Conservation (phyloP, 192 early-diverging fungal genomes). For the Kappamyces sp. region DNA sequence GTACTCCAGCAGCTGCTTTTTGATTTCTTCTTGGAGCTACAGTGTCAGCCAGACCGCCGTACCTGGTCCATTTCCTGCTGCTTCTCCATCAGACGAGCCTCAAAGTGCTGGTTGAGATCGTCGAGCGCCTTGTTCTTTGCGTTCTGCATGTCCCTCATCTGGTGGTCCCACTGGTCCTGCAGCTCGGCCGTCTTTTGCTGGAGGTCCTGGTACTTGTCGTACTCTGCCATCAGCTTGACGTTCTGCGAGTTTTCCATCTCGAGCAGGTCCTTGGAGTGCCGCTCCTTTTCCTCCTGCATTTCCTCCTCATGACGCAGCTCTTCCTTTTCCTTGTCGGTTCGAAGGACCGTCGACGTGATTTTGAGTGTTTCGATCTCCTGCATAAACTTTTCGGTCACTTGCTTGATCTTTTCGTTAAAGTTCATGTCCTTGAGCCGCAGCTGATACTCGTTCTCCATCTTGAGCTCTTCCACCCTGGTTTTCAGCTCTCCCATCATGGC, state of each 20-base stretch:
- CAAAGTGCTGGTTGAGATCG: constrained; percentile 50
- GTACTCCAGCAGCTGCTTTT: constrained; percentile 41
- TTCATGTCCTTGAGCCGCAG: constrained; percentile 62
- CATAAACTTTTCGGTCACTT: constrained; percentile 58
- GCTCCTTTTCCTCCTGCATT: constrained; percentile 48
- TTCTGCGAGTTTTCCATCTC: constrained; percentile 51
- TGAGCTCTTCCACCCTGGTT: constrained; percentile 57
- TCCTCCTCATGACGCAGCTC: constrained; percentile 56
- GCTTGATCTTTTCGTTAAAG: constrained; percentile 63
- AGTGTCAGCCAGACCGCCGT: not conserved
- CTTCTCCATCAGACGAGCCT: constrained; percentile 45
- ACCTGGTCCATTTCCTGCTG: constrained; percentile 56
- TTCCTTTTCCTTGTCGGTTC: constrained; percentile 62
- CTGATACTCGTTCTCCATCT: constrained; percentile 67
- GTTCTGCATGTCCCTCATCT: constrained; percentile 48
- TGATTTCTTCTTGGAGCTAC: constrained; percentile 54
- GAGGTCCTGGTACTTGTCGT: constrained; percentile 56
- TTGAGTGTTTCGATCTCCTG: constrained; percentile 60
- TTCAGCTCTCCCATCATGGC: constrained; percentile 52
- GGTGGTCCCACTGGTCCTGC: constrained; percentile 49
- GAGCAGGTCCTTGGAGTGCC: constrained; percentile 46
- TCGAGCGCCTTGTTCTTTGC: constrained; percentile 44
- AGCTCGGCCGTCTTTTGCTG: constrained; percentile 44
- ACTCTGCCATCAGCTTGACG: constrained; percentile 55
- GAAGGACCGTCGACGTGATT: constrained; percentile 50